These are phyloP conservation scores for Hortiboletus rubellus DNA, from an alignment of 1,284 basidiomycete species.

Conservation along the genomic window DNA sequence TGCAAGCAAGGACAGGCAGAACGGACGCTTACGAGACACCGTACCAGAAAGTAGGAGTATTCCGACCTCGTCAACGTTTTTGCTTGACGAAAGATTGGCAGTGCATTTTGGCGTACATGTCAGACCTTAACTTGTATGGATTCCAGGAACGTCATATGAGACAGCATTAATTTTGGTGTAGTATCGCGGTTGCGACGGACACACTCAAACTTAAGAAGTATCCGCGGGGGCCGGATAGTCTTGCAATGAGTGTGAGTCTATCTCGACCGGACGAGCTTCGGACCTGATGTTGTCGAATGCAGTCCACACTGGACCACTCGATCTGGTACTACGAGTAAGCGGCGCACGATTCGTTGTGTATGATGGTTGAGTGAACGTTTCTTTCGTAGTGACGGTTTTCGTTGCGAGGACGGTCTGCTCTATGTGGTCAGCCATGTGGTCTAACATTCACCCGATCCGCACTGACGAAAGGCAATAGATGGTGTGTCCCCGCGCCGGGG, in stretches of 20 bases:
- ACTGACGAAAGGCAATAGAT: constrained; percentile 44
- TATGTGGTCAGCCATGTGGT: constrained; percentile 59
- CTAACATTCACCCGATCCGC: background rate
- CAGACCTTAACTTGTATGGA: constrained; percentile 78
- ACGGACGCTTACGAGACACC: constrained; percentile 65
- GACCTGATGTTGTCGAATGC: constrained; percentile 2
- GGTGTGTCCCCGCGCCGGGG: constrained; percentile 63
- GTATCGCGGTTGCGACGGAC: constrained; percentile 66
- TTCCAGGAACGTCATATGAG: background rate
- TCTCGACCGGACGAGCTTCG: constrained; percentile 1
- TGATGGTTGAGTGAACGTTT: constrained; percentile 1
- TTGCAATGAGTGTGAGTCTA: constrained; percentile 69
- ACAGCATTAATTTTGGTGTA: constrained; percentile 32
- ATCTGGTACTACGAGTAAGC: constrained; percentile 80
- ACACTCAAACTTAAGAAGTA: constrained; percentile 62
- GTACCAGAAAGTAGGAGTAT: constrained; percentile 70
- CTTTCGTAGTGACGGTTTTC: constrained; percentile 61
- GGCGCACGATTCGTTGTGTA: background rate
- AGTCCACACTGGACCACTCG: constrained; percentile 85
- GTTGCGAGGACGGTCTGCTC: constrained; percentile 78
- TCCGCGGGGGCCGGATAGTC: constrained; percentile 47
- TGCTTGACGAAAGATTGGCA: constrained; percentile 33
- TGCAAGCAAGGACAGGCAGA: constrained; percentile 62
- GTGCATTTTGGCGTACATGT: constrained; percentile 87
- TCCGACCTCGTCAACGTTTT: background rate